Conservation (phyloP, 2,329 filamentous ascomycete genomes). For the Magnaporthiopsis rhizophila region DNA sequence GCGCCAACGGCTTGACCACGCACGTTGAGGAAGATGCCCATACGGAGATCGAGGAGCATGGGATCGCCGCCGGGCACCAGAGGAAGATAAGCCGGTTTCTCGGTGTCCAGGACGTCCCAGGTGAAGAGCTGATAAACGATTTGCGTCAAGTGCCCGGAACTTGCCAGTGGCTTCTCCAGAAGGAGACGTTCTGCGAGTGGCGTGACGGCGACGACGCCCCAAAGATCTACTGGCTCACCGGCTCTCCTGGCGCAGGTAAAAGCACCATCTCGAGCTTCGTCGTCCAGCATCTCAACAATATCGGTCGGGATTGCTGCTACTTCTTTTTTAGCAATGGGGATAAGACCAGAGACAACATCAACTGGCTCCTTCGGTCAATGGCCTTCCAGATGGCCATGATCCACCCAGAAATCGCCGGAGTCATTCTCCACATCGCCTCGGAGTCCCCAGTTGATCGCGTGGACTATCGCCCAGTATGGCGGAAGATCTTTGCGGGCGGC, state of each 20-base stretch:
- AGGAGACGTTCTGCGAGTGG: conserved; percentile 10
- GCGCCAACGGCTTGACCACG: too few species aligned
- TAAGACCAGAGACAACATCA: conserved; percentile 10
- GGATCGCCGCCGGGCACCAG: neutral
- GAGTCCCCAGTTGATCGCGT: conserved; percentile 13
- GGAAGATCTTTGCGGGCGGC: conserved; percentile 16
- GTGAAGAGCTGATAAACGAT: conserved; percentile 13
- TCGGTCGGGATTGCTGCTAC: conserved; percentile 12
- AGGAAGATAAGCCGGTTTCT: conserved; percentile 4
- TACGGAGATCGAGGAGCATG: neutral
- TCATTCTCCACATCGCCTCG: conserved; percentile 10
- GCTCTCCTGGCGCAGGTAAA: conserved; percentile 16
- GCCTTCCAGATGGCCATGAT: conserved; percentile 23
- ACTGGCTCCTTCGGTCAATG: conserved; percentile 19
- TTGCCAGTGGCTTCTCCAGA: conserved; percentile 11
- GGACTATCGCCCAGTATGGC: conserved; percentile 20
- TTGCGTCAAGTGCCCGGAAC: conserved; percentile 1
- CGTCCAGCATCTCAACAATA: conserved; percentile 11
- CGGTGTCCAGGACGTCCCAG: conserved; percentile 9
- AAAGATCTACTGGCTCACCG: conserved; percentile 13
- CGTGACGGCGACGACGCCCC: conserved; percentile 1
- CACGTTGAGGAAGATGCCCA: neutral
- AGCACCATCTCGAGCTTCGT: conserved; percentile 13
- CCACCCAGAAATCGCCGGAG: conserved; percentile 13
- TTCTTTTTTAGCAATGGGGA: conserved; percentile 14